A percentile compares a stretch with the other conserved stretches of the same genome.
These are phyloP conservation scores for Penicillium glabrum DNA, from an alignment of 2,329 filamentous ascomycete genomes.

Conservation along the genomic window DNA sequence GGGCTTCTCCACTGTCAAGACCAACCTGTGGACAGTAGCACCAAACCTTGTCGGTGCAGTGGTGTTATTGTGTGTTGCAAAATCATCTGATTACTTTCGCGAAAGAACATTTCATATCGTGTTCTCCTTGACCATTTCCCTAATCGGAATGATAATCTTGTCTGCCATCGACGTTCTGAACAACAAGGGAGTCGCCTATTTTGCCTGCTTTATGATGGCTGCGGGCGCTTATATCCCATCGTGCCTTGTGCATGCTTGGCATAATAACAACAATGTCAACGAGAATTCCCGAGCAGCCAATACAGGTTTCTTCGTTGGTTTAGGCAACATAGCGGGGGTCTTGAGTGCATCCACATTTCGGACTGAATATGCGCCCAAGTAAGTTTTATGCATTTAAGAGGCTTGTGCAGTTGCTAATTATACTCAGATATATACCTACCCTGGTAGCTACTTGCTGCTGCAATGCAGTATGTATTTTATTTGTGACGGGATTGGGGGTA, in stretches of 20 bases:
- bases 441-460: conserved; percentile 46
- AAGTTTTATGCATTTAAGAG: neutral
- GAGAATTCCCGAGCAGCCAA: conserved; percentile 52
- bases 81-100: conserved; percentile 46
- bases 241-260: conserved; percentile 51
- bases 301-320: conserved; percentile 49
- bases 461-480: conserved; percentile 44
- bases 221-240: conserved; percentile 47
- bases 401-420: neutral
- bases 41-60: conserved; percentile 51
- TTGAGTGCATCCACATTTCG: conserved; percentile 48
- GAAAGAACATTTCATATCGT: conserved; percentile 51
- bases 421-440: conserved; percentile 45
- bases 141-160: conserved; percentile 48
- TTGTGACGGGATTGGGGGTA: conserved; percentile 39
- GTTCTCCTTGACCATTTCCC: conserved; percentile 38
- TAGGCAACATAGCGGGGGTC: conserved; percentile 52
- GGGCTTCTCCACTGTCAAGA: conserved; percentile 47
- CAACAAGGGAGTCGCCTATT: conserved; percentile 49
- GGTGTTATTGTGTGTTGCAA: conserved; percentile 46
- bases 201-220: conserved; percentile 52
- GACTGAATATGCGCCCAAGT: conserved; percentile 49
- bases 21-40: conserved; percentile 52
- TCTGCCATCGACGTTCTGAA: conserved; percentile 43
- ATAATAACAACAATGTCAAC: conserved; percentile 55